phyloP scores from a whole-genome alignment of 192 early-diverging fungal species.

The Backusella liffmaniae region DNA sequence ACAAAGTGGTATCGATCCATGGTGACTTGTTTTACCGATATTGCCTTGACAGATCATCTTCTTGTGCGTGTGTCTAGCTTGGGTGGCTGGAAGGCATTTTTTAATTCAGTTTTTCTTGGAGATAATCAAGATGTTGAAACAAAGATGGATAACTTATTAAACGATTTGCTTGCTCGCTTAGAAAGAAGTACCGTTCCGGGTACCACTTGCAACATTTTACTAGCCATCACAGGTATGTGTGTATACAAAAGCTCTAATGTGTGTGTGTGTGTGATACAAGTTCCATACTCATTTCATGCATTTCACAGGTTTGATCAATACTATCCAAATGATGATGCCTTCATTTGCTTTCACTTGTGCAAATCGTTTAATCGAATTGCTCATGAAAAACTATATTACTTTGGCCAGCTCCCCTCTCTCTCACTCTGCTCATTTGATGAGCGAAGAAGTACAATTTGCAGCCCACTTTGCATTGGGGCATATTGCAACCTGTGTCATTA shows the following conservation, averaged over 20 bases:
- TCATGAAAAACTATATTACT: slow-evolving; percentile 20
- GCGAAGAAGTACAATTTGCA: slow-evolving; percentile 36
- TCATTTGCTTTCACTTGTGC: slow-evolving; percentile 15
- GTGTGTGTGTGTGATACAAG: background rate
- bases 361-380: slow-evolving; percentile 1
- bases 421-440: slow-evolving; percentile 20
- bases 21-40: slow-evolving; percentile 47
- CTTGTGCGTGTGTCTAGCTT: slow-evolving; percentile 42
- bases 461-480: slow-evolving; percentile 25
- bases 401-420: slow-evolving; percentile 3
- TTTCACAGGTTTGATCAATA: slow-evolving; percentile 14
- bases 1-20: slow-evolving; percentile 46
- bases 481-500: slow-evolving; percentile 25
- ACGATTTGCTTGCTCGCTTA: slow-evolving; percentile 24
- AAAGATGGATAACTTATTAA: background rate
- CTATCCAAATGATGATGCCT: slow-evolving; percentile 11
- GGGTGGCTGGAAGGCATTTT: slow-evolving; percentile 46
- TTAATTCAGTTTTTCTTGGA: slow-evolving; percentile 25
- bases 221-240: slow-evolving; percentile 28
- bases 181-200: slow-evolving; percentile 31
- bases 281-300: background rate
- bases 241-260: background rate
- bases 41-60: slow-evolving; percentile 51
- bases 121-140: slow-evolving; percentile 11
- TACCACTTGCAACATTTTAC: slow-evolving; percentile 25